phyloP scores from a whole-genome alignment of 2,329 filamentous ascomycete species.

The Diaporthe sp. region DNA sequence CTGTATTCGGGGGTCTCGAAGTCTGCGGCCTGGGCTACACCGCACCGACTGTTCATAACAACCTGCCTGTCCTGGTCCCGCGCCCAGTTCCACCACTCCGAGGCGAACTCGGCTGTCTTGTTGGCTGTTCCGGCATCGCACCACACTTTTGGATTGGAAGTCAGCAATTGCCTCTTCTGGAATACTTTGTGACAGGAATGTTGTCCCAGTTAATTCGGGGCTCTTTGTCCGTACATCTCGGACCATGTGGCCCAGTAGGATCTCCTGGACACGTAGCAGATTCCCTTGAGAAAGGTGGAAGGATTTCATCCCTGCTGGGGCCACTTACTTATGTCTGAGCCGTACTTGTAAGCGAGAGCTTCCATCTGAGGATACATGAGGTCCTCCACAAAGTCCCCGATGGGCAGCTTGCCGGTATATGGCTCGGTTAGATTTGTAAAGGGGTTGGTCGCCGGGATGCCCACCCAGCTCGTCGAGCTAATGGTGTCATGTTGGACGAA shows the following conservation, averaged over 20 bases:
- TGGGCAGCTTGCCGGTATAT: constrained; percentile 57
- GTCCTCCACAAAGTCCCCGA: constrained; percentile 58
- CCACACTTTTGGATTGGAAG: constrained; percentile 54
- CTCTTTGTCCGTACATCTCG: background rate
- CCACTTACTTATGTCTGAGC: constrained; percentile 56
- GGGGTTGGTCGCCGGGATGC: constrained; percentile 57
- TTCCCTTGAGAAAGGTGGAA: background rate
- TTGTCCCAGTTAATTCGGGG: background rate
- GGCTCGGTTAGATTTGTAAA: constrained; percentile 58
- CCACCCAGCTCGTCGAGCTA: constrained; percentile 53
- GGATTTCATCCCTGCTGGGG: constrained; percentile 1
- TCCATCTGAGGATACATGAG: constrained; percentile 63
- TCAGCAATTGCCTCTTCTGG: constrained; percentile 29
- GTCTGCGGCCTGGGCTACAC: constrained; percentile 63
- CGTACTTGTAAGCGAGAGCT: constrained; percentile 58
- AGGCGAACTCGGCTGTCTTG: constrained; percentile 56
- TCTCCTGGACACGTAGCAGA: background rate
- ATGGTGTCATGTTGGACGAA: constrained; percentile 52
- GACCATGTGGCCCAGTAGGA: background rate
- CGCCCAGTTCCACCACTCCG: constrained; percentile 58
- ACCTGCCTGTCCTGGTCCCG: constrained; percentile 61
- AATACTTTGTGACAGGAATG: background rate
- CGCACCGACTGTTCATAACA: constrained; percentile 70
- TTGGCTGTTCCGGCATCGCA: constrained; percentile 62
- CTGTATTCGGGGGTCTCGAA: constrained; percentile 74